Evolutionary conservation across 2,329 filamentous ascomycete species (phyloP), one percentile per base, ranked within the genome.

Genomic region (Parastagonospora avenae): DNA sequence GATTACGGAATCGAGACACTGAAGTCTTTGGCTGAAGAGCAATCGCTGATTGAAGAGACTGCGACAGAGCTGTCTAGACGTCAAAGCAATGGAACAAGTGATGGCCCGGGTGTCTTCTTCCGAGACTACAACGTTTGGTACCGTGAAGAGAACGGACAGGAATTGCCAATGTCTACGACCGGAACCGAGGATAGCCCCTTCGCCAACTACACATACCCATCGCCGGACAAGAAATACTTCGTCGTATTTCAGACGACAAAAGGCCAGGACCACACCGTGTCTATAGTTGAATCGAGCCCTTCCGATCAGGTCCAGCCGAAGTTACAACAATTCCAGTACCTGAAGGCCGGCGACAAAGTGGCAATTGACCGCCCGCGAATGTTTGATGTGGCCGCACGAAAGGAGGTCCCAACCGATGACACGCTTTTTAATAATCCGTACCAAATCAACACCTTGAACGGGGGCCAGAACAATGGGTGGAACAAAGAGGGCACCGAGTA

Each of bases 91-190:
- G 43, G 8, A 31, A 60, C 57, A 0, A 24, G 3, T 5, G 40
- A 52, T 30, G 39, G 28, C 36, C 38, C 46, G 7, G 33, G 46
- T 29, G 37, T 57, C 27, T 64, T 66, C 43, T 54, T 66, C 35
- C 53, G 35, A 46, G 47, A 63, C 39, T 50, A 64, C 46, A 63
- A 64, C 30, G 59, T 64, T 41, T 66, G 62, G 62, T 50, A 51
- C 40, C 55, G 59, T 27, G 52, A 54, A 40, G 11, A 37, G 9
- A 36, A 53, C 46, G 55, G 55, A 14, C 48, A 54, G 12, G 62
- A 63, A 46, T 46, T 42, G 14, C 53, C 57, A n/a, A 48, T 64
- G 19, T 62, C 62, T 6, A 62, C 52, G 33, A 62, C 52, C 8
- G 63, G 62, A 44, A 57, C 57, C 8, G 40, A 47, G 42, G 55